These are phyloP conservation scores for Panaeolus papilionaceus DNA, from an alignment of 768 basidiomycete genomes.

Conservation along the genomic window DNA sequence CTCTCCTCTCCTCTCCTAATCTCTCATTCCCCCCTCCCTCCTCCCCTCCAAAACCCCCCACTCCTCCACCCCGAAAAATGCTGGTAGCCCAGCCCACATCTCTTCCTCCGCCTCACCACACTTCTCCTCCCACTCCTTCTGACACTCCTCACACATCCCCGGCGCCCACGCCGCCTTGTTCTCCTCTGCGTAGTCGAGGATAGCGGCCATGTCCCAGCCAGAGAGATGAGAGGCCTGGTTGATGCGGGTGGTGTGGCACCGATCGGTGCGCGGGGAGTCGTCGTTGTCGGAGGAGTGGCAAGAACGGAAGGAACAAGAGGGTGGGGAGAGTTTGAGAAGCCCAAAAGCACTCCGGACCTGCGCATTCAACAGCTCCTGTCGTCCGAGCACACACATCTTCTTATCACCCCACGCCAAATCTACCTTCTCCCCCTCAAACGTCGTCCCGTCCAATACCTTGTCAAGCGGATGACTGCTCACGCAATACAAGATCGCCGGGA, in stretches of 20 bases:
- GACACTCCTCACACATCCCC: neutral
- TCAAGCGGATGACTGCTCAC: constrained; percentile 42
- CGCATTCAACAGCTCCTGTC: constrained; percentile 31
- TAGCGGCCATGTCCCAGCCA: constrained; percentile 38
- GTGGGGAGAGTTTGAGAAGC: neutral
- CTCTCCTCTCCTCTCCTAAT: neutral
- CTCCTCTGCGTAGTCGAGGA: constrained; percentile 41
- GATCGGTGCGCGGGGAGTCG: constrained; percentile 10
- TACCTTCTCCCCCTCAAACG: constrained; percentile 34
- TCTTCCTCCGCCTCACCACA: neutral
- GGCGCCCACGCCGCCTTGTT: constrained; percentile 20
- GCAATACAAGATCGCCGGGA: constrained; percentile 44
- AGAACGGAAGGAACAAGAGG: neutral
- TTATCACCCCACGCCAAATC: constrained; percentile 34
- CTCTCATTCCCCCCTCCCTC: neutral
- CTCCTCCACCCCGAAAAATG: neutral
- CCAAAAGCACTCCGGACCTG: constrained; percentile 29
- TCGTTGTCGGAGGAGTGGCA: constrained; percentile 16
- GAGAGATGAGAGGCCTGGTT: constrained; percentile 31
- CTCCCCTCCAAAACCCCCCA: constrained; percentile 1
- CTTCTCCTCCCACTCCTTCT: neutral
- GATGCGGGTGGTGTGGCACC: constrained; percentile 24
- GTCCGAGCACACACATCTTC: constrained; percentile 35
- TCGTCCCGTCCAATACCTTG: constrained; percentile 42
- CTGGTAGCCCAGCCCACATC: neutral